Percentiles rank a stretch among this genome's conserved stretches.
Evolutionary conservation across 257 asterid species (phyloP).

Genomic region (Paulownia fortunei): DNA sequence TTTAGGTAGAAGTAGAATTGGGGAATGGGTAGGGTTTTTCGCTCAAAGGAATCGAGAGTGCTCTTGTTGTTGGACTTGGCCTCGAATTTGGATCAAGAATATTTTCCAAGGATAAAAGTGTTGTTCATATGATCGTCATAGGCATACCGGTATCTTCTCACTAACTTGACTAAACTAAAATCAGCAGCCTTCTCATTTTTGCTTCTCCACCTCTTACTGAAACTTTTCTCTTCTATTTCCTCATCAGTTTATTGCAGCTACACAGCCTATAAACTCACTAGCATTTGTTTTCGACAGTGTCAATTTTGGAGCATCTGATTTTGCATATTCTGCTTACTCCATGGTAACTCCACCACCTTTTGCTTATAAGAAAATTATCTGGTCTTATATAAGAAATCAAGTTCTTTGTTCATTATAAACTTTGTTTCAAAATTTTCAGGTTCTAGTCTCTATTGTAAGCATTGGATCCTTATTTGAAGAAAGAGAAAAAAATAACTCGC

Average conservation of each 20-base stretch:
- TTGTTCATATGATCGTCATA: conserved; percentile 59
- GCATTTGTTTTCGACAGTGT: conserved; percentile 80
- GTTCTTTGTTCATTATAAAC: background rate
- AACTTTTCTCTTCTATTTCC: too few relatives aligned
- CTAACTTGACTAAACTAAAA: too few relatives aligned
- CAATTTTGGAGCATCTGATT: conserved; percentile 76
- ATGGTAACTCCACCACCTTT: too few relatives aligned
- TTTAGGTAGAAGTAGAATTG: too few relatives aligned
- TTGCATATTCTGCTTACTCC: conserved; percentile 78
- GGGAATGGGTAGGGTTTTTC: too few relatives aligned
- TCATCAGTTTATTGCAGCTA: conserved; percentile 75
- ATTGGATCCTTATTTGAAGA: conserved; percentile 63
- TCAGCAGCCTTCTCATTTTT: background rate
- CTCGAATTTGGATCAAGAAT: conserved; percentile 81
- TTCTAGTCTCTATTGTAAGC: conserved; percentile 56
- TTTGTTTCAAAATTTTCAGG: conserved; percentile 35
- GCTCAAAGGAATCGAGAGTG: too few relatives aligned
- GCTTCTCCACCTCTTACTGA: background rate
- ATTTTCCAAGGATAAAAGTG: conserved; percentile 73
- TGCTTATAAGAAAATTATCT: too few relatives aligned
- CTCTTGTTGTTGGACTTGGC: conserved; percentile 73
- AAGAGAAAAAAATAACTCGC: too few relatives aligned
- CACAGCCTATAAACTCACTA: conserved; percentile 68
- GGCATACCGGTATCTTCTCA: conserved; percentile 86
- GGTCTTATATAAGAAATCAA: too few relatives aligned